A percentile compares a stretch with the other conserved stretches of the same genome.
These are phyloP conservation scores for Cercospora sp. DNA, from an alignment of 2,329 filamentous ascomycete species.

Conservation along the genomic window DNA sequence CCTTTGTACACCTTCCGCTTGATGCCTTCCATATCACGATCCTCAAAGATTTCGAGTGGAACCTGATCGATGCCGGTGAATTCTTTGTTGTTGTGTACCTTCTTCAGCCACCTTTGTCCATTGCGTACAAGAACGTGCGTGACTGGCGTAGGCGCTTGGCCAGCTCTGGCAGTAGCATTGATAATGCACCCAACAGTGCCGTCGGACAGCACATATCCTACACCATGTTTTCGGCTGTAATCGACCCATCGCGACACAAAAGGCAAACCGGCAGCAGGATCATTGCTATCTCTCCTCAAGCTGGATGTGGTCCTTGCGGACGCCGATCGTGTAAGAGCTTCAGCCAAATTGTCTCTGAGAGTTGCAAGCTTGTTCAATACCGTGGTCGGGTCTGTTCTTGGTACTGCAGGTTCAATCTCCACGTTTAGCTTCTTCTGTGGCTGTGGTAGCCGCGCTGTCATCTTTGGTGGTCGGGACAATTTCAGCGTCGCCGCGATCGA, in stretches of 20 bases:
- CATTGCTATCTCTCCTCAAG: slow-evolving; percentile 27
- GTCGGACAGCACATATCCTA: slow-evolving; percentile 81
- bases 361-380: slow-evolving; percentile 48
- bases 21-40: slow-evolving; percentile 65
- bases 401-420: slow-evolving; percentile 31
- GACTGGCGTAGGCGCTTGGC: slow-evolving; percentile 54
- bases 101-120: slow-evolving; percentile 65
- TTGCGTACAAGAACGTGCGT: slow-evolving; percentile 71
- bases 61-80: slow-evolving; percentile 58
- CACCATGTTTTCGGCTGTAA: slow-evolving; percentile 82
- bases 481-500: slow-evolving; percentile 22
- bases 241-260: slow-evolving; percentile 79
- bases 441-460: slow-evolving; percentile 34
- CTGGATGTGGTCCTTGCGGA: slow-evolving; percentile 25
- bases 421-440: slow-evolving; percentile 17
- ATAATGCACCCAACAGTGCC: slow-evolving; percentile 71
- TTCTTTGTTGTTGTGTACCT: slow-evolving; percentile 49
- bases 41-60: slow-evolving; percentile 71
- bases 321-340: slow-evolving; percentile 43
- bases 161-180: slow-evolving; percentile 45
- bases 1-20: slow-evolving; percentile 58
- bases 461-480: slow-evolving; percentile 35
- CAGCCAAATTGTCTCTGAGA: slow-evolving; percentile 49
- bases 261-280: slow-evolving; percentile 46
- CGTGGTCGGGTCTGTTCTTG: slow-evolving; percentile 47